Evolutionary conservation across 2,329 filamentous ascomycete genomes (phyloP), one percentile per base, ranked within the genome.

Genomic region (Aspergillus japonicus): DNA sequence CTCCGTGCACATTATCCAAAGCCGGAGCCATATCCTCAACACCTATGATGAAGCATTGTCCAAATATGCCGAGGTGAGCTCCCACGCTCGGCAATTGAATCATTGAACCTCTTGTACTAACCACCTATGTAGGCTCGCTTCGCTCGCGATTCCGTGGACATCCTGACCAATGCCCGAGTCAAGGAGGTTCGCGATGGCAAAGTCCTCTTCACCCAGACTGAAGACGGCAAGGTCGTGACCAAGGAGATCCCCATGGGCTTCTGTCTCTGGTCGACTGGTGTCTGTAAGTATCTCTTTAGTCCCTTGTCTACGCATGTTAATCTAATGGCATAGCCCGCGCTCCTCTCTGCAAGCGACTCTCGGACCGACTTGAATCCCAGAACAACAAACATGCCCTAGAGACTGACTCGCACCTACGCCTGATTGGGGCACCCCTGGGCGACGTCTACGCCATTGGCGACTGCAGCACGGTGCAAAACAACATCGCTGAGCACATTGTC

Each of bases 391-490:
- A 95, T 72, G 95, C 96, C 2, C 84, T 99, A 8, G 95, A 98
- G 74, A 99, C 95, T 0, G 95, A 99, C 73, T 88, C 91, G 1
- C 94, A 99, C 73, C 87, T 98, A 8, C 91, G 95, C 47, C 81
- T 99, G 0, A 90, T 89, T 61, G 95, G 95, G 56, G 87, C 95
- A 0, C 95, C 95, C 0, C 79, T 98, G 0, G 95, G 95, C 42
- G 94, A 98, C 62, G 92, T 99, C 23, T 99, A 99, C 71, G 93
- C 93, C 51, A 92, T 99, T 63, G 95, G 95, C 14, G 95, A 99
- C 78, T 98, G 95, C 78, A 84, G 91, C 6, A 99, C 96, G 0
- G 94, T 99, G 0, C 96, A 99, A 73, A 99, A 99, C 81, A 99
- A 99, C 68, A 83, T 98, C 2, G 91, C 93, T 3, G 91, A 96